Evolutionary conservation across 768 basidiomycete species (phyloP), one percentile per base, ranked within the genome.

Genomic region (Hericium rajendrae): DNA sequence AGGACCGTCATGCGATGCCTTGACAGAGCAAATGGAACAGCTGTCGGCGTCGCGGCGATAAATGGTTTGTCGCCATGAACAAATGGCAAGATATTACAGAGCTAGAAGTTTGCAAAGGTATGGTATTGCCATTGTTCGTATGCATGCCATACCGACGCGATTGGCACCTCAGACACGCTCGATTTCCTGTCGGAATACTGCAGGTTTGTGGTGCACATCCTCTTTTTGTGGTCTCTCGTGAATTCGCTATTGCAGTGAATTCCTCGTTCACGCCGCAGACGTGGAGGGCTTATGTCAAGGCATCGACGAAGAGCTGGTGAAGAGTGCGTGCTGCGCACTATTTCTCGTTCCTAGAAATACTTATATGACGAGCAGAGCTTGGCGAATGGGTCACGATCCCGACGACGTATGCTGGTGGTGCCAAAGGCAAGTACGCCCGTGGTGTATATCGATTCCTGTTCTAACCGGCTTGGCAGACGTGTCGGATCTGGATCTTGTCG

Each of bases 51-150:
- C 74, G 83, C 66, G 86, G 74, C 9, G 74, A 82, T 49, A 83
- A 74, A 60, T 99, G 97, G 97, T 76, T 92, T 38, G 88, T 99
- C 12, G 94, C 95, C 11, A 97, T 94, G 94, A 95, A 98, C 73
- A 94, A 92, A 68, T 99, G 97, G 97, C 94, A 95, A 67, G 86
- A 89, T 59, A 78, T 97, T 53, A 97, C 97, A 0, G 91, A 97
- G 65, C 92, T 92, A 86, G 86, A 91, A 65, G 88, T 99, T 16
- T 86, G 78, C 60, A 75, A 84, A 80, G 91, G 94, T 87, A 54
- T 16, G 70, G 37, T 41, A 22, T 2, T 32, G 32, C 26, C 26
- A 0, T 26, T n/a, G 12, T 22, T 12, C 22, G 13, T 51, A 24
- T 32, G 6, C 32, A 10, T 32, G 32, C 32, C 32, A 10, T 8